These are phyloP conservation scores for Cucurbita pepo DNA, from an alignment of 306 rosid species.

Conservation along the genomic window DNA sequence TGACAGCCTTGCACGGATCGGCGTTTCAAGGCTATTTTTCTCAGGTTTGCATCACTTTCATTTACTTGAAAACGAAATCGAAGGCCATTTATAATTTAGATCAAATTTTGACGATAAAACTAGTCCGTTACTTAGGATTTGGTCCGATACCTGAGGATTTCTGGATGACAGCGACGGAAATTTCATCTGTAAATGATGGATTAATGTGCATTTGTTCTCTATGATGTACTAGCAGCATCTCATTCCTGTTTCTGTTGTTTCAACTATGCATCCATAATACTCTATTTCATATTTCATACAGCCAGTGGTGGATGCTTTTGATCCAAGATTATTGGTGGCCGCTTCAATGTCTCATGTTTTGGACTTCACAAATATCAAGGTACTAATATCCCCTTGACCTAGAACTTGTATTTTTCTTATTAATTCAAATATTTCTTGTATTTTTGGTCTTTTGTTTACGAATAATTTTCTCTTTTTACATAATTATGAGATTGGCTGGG, in stretches of 20 bases:
- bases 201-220: background rate
- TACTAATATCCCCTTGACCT: constrained; percentile 5
- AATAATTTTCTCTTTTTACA: background rate
- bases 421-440: background rate
- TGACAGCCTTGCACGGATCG: constrained; percentile 72
- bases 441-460: background rate
- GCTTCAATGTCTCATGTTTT: constrained; percentile 63
- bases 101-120: background rate
- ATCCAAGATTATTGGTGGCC: constrained; percentile 82
- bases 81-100: background rate
- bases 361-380: constrained; percentile 72
- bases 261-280: background rate
- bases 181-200: background rate
- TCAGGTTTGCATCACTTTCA: constrained; percentile 36
- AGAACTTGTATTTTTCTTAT: background rate
- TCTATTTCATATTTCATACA: constrained; percentile 16
- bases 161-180: background rate
- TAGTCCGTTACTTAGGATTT: background rate
- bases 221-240: background rate
- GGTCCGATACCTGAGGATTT: background rate
- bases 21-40: constrained; percentile 91
- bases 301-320: constrained; percentile 99
- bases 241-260: background rate
- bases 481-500: background rate
- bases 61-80: constrained; percentile 3